A percentile compares a stretch with the other conserved stretches of the same genome.
Conservation (phyloP, 148 eudicot species). For the Rhododendron ferrugineum region DNA sequence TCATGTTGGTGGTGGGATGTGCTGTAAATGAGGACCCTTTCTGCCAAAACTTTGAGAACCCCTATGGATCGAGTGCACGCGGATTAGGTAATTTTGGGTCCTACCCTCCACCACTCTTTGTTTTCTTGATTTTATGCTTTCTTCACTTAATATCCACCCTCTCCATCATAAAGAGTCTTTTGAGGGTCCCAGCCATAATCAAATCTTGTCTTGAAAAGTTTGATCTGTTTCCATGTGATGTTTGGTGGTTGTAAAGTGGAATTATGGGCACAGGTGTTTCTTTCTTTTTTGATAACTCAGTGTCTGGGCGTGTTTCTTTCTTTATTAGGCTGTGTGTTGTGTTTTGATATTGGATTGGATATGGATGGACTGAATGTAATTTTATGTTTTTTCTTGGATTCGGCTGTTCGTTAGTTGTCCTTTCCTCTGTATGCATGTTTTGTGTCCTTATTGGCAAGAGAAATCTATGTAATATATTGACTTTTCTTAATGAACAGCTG, state of each 20-base stretch:
- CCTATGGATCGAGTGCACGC: slow-evolving; percentile 46
- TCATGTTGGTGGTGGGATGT: slow-evolving; percentile 24
- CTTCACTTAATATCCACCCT: background rate
- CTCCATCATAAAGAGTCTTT: background rate
- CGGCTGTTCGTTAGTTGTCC: background rate
- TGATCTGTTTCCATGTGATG: slow-evolving; percentile 5
- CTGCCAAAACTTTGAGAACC: slow-evolving; percentile 14
- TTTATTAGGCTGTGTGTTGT: background rate
- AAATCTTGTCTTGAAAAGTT: slow-evolving; percentile 8
- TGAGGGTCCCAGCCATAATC: slow-evolving; percentile 11
- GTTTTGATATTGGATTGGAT: background rate
- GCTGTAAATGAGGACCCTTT: slow-evolving; percentile 28
- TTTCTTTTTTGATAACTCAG: background rate
- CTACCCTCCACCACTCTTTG: slow-evolving; percentile 29
- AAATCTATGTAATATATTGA: background rate
- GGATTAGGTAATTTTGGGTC: slow-evolving; percentile 44
- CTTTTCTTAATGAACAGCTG: background rate
- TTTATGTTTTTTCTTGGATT: background rate
- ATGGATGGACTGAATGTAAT: background rate
- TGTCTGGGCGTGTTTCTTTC: background rate
- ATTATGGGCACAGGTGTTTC: background rate
- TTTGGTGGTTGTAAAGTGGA: slow-evolving; percentile 3
- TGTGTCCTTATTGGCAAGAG: background rate
- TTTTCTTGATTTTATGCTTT: background rate
- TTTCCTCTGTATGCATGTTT: background rate